phyloP scores from a whole-genome alignment of 768 basidiomycete species.

The Crassisporium funariophilum region DNA sequence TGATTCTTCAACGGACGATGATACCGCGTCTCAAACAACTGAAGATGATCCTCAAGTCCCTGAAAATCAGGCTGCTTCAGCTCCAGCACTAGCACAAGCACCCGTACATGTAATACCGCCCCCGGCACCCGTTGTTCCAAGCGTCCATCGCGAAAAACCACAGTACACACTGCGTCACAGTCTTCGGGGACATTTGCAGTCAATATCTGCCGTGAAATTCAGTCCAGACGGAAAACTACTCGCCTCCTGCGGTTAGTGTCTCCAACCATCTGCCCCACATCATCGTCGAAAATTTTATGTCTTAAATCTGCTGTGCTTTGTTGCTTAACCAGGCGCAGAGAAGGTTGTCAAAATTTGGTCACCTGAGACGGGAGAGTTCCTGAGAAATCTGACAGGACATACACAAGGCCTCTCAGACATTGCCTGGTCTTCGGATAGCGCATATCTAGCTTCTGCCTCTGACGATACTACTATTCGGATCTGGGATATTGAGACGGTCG shows the following conservation, averaged over 20 bases:
- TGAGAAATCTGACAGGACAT: conserved; percentile 75
- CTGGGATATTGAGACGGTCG: conserved; percentile 83
- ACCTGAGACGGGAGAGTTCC: conserved; percentile 74
- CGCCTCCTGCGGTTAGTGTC: conserved; percentile 87
- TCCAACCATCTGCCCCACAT: too few relatives aligned
- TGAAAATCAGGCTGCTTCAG: conserved; percentile 46
- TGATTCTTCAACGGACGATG: conserved; percentile 56
- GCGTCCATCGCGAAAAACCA: conserved; percentile 51
- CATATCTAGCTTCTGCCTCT: conserved; percentile 85
- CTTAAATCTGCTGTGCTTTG: conserved; percentile 15
- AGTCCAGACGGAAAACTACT: conserved; percentile 84
- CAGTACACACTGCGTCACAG: conserved; percentile 70
- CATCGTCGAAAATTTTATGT: conserved; percentile 11
- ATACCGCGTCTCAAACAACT: conserved; percentile 80
- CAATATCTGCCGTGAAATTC: conserved; percentile 89
- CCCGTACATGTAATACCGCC: conserved; percentile 30
- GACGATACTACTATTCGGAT: conserved; percentile 90
- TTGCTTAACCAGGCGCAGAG: conserved; percentile 60
- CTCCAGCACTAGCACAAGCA: conserved; percentile 32
- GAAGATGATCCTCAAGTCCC: conserved; percentile 84
- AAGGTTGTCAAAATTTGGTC: conserved; percentile 83
- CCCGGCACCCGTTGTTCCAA: conserved; percentile 32
- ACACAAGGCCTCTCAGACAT: conserved; percentile 87
- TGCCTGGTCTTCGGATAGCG: conserved; percentile 84
- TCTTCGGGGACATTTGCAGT: conserved; percentile 76